Evolutionary conservation across 2,329 filamentous ascomycete genomes (phyloP), one percentile per base, ranked within the genome.

Genomic region (Trichoderma hamatum): DNA sequence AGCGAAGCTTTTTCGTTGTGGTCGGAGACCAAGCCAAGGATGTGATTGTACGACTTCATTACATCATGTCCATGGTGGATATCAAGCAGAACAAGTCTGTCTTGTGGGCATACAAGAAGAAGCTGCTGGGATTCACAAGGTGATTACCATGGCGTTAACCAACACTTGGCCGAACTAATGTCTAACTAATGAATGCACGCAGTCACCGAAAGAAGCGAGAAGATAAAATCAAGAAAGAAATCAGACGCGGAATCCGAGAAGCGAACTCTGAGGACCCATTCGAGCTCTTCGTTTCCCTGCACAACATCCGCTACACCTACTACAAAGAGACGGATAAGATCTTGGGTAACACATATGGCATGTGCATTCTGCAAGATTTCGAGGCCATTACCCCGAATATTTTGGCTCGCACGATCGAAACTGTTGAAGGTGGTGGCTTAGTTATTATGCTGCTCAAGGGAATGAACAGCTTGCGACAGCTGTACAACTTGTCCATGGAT

Each of bases 311-410:
- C 80, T 99, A 99, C 87, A 93, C 96, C 69, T 99, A 97, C 86
- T 99, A 99, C 85, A 99, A 99, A 82, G 96, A 99, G 83, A 98
- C 96, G 32, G 96, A 99, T 77, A 98, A 97, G 85, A 97, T 99
- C 77, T 82, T 98, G 68, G 96, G 96, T 79, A 97, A 98, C 80
- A 99, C 96, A 54, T 99, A 96, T 78, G 95, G 95, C 78, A 97
- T 97, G 93, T 97, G 94, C 79, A 97, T 99, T 72, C 83, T 99
- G 74, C 96, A 99, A 80, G 96, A 99, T 78, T 99, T 99, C 76
- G 96, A 99, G 81, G 96, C 94, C 51, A 88, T 99, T 74, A 99
- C 96, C 11, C 96, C 96, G n/a, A 99, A 99, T 78, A 86, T 97
- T 72, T 87, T 99, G 36, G 96, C 96, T 26, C 89, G 95, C 71